Evolutionary conservation across 2,329 filamentous ascomycete species (phyloP).

Genomic region (Claviceps paspali): DNA sequence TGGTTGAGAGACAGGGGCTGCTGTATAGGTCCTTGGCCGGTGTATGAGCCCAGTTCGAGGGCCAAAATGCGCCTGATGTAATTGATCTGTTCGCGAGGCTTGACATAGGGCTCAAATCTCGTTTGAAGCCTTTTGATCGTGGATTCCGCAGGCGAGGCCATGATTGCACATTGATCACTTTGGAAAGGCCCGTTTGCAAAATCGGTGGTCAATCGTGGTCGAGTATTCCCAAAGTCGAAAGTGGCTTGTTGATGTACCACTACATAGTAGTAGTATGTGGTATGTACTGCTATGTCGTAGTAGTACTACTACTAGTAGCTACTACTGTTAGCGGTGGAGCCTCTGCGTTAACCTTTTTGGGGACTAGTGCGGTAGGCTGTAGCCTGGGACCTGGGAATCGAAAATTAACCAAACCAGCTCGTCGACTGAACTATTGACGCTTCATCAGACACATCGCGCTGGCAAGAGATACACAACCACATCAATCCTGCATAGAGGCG

Average conservation of each 20-base stretch:
- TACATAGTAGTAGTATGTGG: too few relatives aligned
- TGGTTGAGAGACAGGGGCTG: constrained; percentile 35
- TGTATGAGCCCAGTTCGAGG: constrained; percentile 34
- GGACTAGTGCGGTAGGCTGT: constrained; percentile 7
- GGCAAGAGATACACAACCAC: constrained; percentile 7
- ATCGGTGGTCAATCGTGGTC: too few relatives aligned
- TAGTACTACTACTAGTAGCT: too few relatives aligned
- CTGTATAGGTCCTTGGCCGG: constrained; percentile 26
- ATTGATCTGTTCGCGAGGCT: constrained; percentile 39
- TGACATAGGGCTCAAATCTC: constrained; percentile 36
- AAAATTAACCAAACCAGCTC: constrained; percentile 22
- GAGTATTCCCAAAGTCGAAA: too few relatives aligned
- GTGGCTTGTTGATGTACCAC: too few relatives aligned
- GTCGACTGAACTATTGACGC: neutral
- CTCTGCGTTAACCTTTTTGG: neutral
- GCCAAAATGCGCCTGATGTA: constrained; percentile 40
- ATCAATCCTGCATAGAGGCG: constrained; percentile 12
- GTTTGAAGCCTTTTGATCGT: constrained; percentile 22
- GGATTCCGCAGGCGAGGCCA: constrained; percentile 18
- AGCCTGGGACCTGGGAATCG: constrained; percentile 15
- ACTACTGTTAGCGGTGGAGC: neutral
- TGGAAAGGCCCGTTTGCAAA: neutral
- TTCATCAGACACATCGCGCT: neutral
- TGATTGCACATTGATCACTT: constrained; percentile 6
- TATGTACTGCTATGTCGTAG: too few relatives aligned